Evolutionary conservation across 345 rosid genomes (phyloP).

Genomic region (Salix suchowensis): DNA sequence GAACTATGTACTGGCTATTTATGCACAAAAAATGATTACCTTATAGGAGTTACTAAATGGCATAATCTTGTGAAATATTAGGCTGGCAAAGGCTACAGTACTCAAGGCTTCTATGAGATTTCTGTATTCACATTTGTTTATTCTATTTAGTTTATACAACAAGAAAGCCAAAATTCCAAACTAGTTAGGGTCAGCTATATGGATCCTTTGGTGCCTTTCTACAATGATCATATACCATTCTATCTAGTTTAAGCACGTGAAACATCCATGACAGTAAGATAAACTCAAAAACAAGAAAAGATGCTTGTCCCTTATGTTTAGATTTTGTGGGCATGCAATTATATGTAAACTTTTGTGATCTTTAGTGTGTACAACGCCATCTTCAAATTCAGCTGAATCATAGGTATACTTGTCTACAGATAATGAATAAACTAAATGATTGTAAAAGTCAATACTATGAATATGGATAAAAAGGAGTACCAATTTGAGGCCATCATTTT

Average conservation of each 20-base stretch:
- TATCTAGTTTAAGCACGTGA: neutral
- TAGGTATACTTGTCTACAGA: neutral
- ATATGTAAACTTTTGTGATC: neutral
- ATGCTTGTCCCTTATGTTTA: neutral
- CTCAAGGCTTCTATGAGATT: neutral
- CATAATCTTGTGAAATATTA: neutral
- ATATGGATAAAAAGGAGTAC: constrained; percentile 38
- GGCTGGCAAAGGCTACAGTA: neutral
- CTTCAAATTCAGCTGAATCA: neutral
- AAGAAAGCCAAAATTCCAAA: neutral
- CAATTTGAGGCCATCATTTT: constrained; percentile 61
- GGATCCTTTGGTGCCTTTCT: neutral
- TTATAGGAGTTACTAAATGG: neutral
- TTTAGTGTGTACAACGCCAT: neutral
- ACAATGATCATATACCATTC: neutral
- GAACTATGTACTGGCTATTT: neutral
- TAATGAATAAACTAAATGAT: neutral
- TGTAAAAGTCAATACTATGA: neutral
- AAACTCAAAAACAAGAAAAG: neutral
- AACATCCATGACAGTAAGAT: neutral
- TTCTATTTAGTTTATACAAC: neutral
- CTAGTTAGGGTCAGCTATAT: neutral
- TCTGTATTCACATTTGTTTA: neutral
- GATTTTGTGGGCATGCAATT: neutral
- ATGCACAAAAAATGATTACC: neutral